Conservation (phyloP, 2,329 filamentous ascomycete genomes). For the Penicillium sp. region DNA sequence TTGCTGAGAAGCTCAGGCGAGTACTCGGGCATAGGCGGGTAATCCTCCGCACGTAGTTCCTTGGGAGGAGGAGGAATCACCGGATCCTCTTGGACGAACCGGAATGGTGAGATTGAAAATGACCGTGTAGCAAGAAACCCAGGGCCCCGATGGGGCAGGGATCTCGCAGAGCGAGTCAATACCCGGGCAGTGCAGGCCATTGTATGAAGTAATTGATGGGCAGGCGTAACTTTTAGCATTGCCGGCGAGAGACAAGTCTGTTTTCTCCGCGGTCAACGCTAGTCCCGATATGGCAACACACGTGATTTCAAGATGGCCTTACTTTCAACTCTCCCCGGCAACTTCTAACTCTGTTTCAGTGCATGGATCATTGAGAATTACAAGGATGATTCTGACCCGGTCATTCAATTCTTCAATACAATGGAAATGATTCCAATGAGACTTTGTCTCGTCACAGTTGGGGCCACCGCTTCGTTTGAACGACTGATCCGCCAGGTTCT, state of each 20-base stretch:
- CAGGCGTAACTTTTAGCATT: slow-evolving; percentile 18
- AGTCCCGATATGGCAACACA: slow-evolving; percentile 22
- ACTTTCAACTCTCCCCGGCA: background rate
- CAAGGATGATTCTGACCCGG: background rate
- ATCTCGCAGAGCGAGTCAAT: slow-evolving; percentile 41
- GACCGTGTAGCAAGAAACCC: slow-evolving; percentile 30
- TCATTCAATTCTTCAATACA: background rate
- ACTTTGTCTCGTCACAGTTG: slow-evolving; percentile 83
- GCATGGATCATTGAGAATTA: background rate
- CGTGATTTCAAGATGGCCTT: slow-evolving; percentile 9
- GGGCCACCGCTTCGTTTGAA: slow-evolving; percentile 85
- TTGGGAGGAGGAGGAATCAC: slow-evolving; percentile 33
- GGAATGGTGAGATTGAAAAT: slow-evolving; percentile 41
- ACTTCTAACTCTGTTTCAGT: background rate
- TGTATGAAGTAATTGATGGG: slow-evolving; percentile 25
- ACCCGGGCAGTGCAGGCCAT: slow-evolving; percentile 47
- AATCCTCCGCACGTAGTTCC: slow-evolving; percentile 33
- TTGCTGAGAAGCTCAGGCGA: slow-evolving; percentile 38
- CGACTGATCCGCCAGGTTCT: slow-evolving; percentile 71
- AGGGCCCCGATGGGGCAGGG: slow-evolving; percentile 37
- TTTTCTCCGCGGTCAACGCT: slow-evolving; percentile 28
- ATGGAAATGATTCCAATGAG: slow-evolving; percentile 31
- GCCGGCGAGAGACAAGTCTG: slow-evolving; percentile 7
- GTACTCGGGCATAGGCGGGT: slow-evolving; percentile 39
- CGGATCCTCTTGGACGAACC: slow-evolving; percentile 39